Conservation (phyloP, 345 rosid genomes). For the Rhodamnia argentea region DNA sequence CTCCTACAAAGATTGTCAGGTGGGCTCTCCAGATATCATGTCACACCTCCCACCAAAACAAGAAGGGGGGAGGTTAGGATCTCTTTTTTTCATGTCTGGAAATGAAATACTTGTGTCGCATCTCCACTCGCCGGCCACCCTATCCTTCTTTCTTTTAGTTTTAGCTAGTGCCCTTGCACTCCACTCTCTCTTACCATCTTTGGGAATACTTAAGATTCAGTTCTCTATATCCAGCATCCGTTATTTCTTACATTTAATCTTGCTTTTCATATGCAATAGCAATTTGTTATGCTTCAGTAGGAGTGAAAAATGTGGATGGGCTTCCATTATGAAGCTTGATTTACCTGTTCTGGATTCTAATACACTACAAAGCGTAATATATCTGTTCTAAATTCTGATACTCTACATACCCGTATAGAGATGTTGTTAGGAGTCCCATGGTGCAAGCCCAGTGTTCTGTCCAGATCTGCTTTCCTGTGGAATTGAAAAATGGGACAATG, state of each 20-base stretch:
- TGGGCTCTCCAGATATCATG: not conserved
- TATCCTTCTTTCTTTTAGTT: not conserved
- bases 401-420: slow-evolving; percentile 32
- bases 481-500: slow-evolving; percentile 71
- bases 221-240: not conserved
- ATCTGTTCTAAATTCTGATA: slow-evolving; percentile 4
- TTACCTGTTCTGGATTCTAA: slow-evolving; percentile 4
- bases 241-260: not conserved
- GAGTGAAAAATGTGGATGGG: not conserved
- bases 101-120: not conserved
- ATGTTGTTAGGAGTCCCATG: slow-evolving; percentile 81
- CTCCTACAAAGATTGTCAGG: slow-evolving; percentile 60
- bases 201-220: not conserved
- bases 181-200: not conserved
- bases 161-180: not conserved
- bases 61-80: not conserved
- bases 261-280: not conserved
- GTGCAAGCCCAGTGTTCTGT: slow-evolving; percentile 91
- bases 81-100: not conserved
- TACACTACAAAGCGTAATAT: not conserved
- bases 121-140: not conserved
- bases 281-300: not conserved
- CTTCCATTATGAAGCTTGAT: not conserved
- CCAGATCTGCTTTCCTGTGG: slow-evolving; percentile 85
- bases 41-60: not conserved